These are phyloP conservation scores for Eucalyptus microcorys DNA, from an alignment of 345 rosid genomes.

Conservation along the genomic window DNA sequence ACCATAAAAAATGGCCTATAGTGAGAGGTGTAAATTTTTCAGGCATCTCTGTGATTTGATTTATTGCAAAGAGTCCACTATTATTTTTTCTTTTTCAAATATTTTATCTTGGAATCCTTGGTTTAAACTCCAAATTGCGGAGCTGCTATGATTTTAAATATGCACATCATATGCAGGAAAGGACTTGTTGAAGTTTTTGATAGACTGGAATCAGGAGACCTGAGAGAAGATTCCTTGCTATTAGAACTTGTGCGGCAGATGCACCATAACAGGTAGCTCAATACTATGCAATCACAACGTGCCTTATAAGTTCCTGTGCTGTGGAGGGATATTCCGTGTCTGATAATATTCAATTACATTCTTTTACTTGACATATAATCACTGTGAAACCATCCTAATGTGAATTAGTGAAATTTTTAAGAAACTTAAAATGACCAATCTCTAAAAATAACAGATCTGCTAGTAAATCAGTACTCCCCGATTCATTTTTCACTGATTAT, in stretches of 20 bases:
- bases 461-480: not conserved
- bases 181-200: constrained; percentile 61
- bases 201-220: constrained; percentile 51
- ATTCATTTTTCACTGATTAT: not conserved
- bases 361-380: not conserved
- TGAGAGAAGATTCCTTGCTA: constrained; percentile 32
- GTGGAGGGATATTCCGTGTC: not conserved
- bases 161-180: constrained; percentile 29
- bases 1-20: not conserved
- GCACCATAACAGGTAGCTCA: constrained; percentile 54
- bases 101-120: not conserved
- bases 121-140: not conserved
- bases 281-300: not conserved
- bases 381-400: not conserved
- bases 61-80: not conserved
- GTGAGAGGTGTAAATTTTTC: not conserved
- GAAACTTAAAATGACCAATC: not conserved
- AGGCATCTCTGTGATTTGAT: not conserved
- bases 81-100: not conserved
- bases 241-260: constrained; percentile 40
- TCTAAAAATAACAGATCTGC: not conserved
- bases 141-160: not conserved
- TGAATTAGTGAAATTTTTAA: not conserved
- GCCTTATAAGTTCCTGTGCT: not conserved
- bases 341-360: not conserved